Evolutionary conservation across 2,329 filamentous ascomycete species (phyloP).

Genomic region (Zasmidium cellare): DNA sequence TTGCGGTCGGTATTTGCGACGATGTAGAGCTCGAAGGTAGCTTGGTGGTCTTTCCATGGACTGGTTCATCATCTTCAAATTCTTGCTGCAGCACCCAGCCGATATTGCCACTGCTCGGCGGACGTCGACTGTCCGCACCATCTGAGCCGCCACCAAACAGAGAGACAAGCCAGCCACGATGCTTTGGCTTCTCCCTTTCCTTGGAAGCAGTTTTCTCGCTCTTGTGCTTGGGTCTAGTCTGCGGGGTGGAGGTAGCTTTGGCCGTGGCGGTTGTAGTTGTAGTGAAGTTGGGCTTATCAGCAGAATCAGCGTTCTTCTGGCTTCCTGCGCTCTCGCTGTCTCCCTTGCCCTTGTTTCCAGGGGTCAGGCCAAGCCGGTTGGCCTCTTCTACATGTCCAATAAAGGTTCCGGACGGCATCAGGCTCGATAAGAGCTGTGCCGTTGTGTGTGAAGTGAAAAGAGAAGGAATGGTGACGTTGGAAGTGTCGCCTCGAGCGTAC

Average conservation of each 20-base stretch:
- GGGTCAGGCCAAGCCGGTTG: constrained; percentile 47
- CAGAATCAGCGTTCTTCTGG: constrained; percentile 11
- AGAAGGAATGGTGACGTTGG: constrained; percentile 89
- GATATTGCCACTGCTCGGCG: constrained; percentile 70
- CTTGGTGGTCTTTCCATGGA: constrained; percentile 31
- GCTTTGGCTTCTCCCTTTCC: constrained; percentile 8
- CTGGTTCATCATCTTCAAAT: constrained; percentile 61
- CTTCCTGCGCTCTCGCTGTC: constrained; percentile 8
- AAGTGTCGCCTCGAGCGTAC: constrained; percentile 96
- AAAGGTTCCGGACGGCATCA: constrained; percentile 68
- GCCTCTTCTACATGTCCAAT: constrained; percentile 44
- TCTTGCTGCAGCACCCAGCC: constrained; percentile 72
- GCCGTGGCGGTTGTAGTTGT: constrained; percentile 23
- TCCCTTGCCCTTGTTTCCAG: constrained; percentile 23
- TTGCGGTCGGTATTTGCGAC: constrained; percentile 34
- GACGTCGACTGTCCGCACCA: constrained; percentile 55
- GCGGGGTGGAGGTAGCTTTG: constrained; percentile 19
- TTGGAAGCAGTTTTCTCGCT: constrained; percentile 29
- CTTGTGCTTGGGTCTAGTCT: constrained; percentile 11
- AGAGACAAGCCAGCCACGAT: constrained; percentile 46
- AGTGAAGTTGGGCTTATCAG: constrained; percentile 31
- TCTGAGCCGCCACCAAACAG: constrained; percentile 34
- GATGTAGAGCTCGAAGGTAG: constrained; percentile 26
- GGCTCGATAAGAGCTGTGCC: constrained; percentile 84
- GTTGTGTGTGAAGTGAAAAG: constrained; percentile 95